These are phyloP conservation scores for slime mould (Dictyostelium discoideum) DNA, from an alignment of 78 protist genomes.

Conservation along the genomic window DNA sequence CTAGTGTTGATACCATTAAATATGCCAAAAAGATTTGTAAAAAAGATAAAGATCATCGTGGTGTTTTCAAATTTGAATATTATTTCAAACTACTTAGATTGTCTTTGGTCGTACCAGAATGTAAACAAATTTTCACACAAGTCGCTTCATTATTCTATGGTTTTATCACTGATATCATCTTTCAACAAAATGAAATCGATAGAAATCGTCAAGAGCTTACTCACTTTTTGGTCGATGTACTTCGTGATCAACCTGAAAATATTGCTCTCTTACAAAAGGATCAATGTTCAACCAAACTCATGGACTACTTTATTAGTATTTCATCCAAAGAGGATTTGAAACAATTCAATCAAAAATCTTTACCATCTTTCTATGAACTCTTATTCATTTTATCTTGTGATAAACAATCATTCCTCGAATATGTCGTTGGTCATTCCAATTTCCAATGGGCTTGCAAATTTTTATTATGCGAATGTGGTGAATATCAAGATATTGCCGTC, in stretches of 20 bases:
- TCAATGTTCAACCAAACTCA: constrained; percentile 14
- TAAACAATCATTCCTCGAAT: not conserved
- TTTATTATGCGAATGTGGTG: constrained; percentile 44
- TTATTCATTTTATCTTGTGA: not conserved
- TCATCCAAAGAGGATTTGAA: constrained; percentile 62
- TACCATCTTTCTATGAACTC: constrained; percentile 45
- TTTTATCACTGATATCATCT: not conserved
- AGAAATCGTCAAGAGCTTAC: constrained; percentile 62
- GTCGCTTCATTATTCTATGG: not conserved
- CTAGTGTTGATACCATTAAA: not conserved
- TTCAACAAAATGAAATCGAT: constrained; percentile 44
- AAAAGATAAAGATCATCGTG: constrained; percentile 28
- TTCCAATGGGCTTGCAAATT: constrained; percentile 54
- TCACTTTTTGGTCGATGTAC: constrained; percentile 2
- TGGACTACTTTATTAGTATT: constrained; percentile 67
- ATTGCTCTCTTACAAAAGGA: not conserved
- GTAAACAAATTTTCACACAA: not conserved
- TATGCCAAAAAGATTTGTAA: constrained; percentile 4
- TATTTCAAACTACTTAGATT: constrained; percentile 28
- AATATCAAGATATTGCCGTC: constrained; percentile 11
- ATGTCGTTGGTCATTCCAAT: constrained; percentile 14
- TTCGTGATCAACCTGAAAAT: constrained; percentile 25
- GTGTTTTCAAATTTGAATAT: constrained; percentile 8
- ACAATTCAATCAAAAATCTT: constrained; percentile 55
- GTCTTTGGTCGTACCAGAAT: not conserved